phyloP scores from a whole-genome alignment of 257 asterid genomes.

The Solanum corneliomulleri region DNA sequence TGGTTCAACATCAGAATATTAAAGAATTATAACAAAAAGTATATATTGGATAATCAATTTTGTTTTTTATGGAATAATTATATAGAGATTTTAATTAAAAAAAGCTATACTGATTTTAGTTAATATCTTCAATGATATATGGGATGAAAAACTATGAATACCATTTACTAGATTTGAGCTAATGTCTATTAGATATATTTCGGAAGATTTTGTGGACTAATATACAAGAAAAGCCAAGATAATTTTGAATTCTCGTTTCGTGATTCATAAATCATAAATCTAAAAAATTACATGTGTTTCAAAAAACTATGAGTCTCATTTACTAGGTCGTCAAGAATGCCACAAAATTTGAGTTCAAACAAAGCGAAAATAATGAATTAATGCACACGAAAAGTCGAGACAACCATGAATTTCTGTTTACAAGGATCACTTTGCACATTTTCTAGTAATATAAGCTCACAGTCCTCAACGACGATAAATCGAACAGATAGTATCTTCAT shows the following conservation, averaged over 20 bases:
- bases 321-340: neutral
- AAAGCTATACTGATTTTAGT: neutral
- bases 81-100: neutral
- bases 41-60: neutral
- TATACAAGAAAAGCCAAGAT: neutral
- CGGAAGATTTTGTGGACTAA: neutral
- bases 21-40: neutral
- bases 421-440: neutral
- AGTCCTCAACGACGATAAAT: neutral
- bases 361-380: neutral
- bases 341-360: neutral
- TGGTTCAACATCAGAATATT: neutral
- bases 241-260: no score
- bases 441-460: neutral
- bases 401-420: neutral
- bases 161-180: neutral
- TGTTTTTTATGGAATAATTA: neutral
- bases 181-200: neutral
- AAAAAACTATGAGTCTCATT: neutral
- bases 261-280: neutral
- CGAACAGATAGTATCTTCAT: neutral
- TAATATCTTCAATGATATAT: neutral
- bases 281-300: rapidly evolving
- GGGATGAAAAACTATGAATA: neutral
- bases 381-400: neutral